Conservation (phyloP, 768 basidiomycete genomes). For the Leccinum variicolor region DNA sequence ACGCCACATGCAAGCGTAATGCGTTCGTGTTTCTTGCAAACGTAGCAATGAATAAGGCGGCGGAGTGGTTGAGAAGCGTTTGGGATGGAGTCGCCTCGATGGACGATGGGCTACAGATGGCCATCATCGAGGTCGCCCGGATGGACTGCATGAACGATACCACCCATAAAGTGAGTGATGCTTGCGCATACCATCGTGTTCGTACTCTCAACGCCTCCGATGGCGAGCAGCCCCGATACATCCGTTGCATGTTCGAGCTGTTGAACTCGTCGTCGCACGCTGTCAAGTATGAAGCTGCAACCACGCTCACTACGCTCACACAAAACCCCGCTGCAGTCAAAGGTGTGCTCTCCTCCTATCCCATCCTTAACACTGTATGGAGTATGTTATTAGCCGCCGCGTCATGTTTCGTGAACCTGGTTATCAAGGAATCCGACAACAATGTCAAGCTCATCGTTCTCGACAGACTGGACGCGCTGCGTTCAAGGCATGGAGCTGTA, state of each 20-base stretch:
- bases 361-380: neutral
- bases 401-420: conserved; percentile 80
- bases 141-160: conserved; percentile 87
- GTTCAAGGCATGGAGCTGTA: conserved; percentile 82
- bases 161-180: conserved; percentile 63
- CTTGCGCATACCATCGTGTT: neutral
- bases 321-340: conserved; percentile 96
- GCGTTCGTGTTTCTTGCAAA: conserved; percentile 93
- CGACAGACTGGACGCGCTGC: conserved; percentile 80
- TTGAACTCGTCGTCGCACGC: conserved; percentile 87
- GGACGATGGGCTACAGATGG: conserved; percentile 95
- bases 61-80: conserved; percentile 84
- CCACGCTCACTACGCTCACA: conserved; percentile 88
- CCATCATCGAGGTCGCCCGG: conserved; percentile 89
- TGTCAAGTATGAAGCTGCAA: conserved; percentile 97
- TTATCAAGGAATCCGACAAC: conserved; percentile 96
- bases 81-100: conserved; percentile 79
- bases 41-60: conserved; percentile 85
- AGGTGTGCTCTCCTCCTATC: conserved; percentile 44
- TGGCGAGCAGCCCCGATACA: conserved; percentile 74
- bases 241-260: conserved; percentile 89
- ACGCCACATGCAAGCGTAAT: conserved; percentile 95
- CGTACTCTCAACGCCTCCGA: conserved; percentile 2
- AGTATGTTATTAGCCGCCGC: conserved; percentile 65
- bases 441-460: conserved; percentile 98